Base-by-base conservation (phyloP, 345 rosid genomes). In the Capsella bursapastoris region DNA sequence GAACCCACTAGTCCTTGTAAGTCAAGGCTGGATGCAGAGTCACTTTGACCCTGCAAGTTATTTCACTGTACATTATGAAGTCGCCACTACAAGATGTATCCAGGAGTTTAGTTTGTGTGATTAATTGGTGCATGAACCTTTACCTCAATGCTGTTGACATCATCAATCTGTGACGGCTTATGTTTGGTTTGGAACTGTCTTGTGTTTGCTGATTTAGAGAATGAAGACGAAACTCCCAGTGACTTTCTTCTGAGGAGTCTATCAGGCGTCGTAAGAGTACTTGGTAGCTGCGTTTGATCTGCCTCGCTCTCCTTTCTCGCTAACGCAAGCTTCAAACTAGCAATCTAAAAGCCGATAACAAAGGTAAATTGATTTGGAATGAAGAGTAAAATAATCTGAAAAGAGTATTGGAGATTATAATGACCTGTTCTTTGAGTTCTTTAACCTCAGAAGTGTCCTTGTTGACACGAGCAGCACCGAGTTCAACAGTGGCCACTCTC, bases 391-490 rank as follows among this genome's bases (percentile, higher is more conserved):
- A 18, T 14, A 47, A 48, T 14, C 48, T 45, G 58, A 16, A 34
- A 68, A 29, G 25, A 10, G 37, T 14, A 5, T 11, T 10, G 38
- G 13, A 43, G 72, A 57, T 29, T n/a, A 8, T 7, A 2, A 2
- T 16, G 55, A 91, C 96, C 86, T 90, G 96, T 78, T 90, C 97
- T 82, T 85, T 95, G 59, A 92, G 92, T 69, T 95, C 97, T 72
- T 86, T 95, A 80, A 90, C 88, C 49, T 95, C 97, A 70, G 88
- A 45, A 56, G 77, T 67, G 49, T 86, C 96, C 80, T 78, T 92
- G 78, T 95, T 95, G n/a, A 86, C 93, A 76, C 83, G 87, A 80
- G 97, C 97, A 55, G 91, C 89, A 72, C 99, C 99, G 14, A 95
- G 97, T 72, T 95, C 97, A 34, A 95, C 84, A 1, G 96, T 90